phyloP scores from a whole-genome alignment of 2,329 filamentous ascomycete species.

The Apiospora pterosperma region DNA sequence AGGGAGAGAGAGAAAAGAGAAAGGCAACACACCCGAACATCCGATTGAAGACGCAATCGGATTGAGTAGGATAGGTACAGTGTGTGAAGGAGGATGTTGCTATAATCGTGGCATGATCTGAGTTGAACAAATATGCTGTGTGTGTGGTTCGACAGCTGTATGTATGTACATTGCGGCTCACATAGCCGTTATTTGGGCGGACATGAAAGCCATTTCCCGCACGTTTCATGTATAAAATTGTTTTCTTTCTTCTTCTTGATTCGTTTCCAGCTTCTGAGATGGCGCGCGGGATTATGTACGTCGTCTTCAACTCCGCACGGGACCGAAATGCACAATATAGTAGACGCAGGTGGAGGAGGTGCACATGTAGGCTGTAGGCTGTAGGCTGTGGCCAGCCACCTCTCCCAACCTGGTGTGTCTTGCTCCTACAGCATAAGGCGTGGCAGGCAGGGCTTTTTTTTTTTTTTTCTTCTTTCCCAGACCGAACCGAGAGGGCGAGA shows the following conservation, averaged over 20 bases:
- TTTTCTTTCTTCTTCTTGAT: too few relatives aligned
- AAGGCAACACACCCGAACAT: neutral
- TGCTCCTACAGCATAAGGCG: neutral
- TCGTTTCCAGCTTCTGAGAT: neutral
- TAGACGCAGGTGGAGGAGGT: neutral
- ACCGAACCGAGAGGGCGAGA: neutral
- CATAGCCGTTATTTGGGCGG: neutral
- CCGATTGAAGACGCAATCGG: neutral
- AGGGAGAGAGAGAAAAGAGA: neutral
- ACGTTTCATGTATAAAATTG: constrained; percentile 2
- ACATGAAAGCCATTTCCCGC: neutral
- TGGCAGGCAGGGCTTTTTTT: neutral
- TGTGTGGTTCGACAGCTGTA: neutral
- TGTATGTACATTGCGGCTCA: neutral
- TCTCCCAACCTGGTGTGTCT: neutral
- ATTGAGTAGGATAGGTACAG: neutral
- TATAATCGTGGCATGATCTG: neutral
- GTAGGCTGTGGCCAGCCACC: neutral
- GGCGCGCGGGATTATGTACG: neutral
- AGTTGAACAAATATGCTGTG: neutral
- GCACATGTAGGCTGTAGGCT: neutral
- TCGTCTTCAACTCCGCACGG: neutral
- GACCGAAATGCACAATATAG: constrained; percentile 1
- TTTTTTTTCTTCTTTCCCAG: too few relatives aligned
- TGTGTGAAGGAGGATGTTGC: neutral